Conservation (phyloP, 345 rosid genomes). For the Aquilaria malaccensis region DNA sequence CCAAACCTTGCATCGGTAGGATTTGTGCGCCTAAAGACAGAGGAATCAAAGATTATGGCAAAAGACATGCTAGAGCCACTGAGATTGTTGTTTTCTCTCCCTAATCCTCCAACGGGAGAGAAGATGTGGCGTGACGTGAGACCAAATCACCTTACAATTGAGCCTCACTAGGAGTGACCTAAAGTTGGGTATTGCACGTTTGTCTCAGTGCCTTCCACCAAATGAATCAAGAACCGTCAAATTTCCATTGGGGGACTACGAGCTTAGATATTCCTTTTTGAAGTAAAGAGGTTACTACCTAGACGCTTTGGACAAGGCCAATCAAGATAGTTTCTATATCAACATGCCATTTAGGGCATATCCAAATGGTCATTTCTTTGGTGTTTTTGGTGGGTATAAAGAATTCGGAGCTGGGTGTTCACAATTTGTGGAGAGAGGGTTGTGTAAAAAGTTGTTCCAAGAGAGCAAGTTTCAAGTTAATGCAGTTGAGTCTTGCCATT, state of each 20-base stretch:
- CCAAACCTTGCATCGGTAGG: constrained; percentile 90
- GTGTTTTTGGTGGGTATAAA: constrained; percentile 97
- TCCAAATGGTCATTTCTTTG: constrained; percentile 73
- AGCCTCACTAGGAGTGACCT: constrained; percentile 31
- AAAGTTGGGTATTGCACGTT: constrained; percentile 66
- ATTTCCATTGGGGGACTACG: constrained; percentile 54
- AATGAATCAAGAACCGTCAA: constrained; percentile 69
- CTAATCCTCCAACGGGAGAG: constrained; percentile 36
- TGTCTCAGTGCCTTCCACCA: constrained; percentile 82
- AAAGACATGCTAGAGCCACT: constrained; percentile 14
- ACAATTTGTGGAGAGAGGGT: constrained; percentile 63
- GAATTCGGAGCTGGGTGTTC: constrained; percentile 92
- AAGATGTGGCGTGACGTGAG: constrained; percentile 35
- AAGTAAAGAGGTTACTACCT: constrained; percentile 96
- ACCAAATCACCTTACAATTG: constrained; percentile 40
- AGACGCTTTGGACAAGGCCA: constrained; percentile 88
- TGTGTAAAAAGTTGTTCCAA: constrained; percentile 84
- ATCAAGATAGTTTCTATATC: constrained; percentile 94
- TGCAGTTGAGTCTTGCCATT: constrained; percentile 70
- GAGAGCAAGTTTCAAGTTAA: constrained; percentile 49
- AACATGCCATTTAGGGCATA: constrained; percentile 79
- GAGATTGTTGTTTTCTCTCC: constrained; percentile 56
- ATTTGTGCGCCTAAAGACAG: constrained; percentile 66
- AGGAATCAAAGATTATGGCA: constrained; percentile 29
- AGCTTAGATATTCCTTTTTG: constrained; percentile 62